These are phyloP conservation scores for Yamadazyma trypodendri DNA, from an alignment of 1,139 yeast genomes.

Conservation along the genomic window DNA sequence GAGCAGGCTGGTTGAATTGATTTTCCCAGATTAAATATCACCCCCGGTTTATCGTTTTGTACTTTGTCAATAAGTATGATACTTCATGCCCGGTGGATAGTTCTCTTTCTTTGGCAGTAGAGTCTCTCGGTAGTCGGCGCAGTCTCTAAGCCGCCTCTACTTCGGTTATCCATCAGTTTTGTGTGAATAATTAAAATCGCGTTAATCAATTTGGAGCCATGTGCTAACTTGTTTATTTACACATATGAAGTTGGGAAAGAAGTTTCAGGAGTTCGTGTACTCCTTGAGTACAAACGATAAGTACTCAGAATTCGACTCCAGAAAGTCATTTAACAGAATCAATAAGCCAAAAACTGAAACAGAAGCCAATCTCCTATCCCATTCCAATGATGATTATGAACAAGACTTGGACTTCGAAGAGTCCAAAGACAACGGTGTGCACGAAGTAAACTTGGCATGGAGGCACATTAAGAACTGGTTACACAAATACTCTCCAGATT, in stretches of 20 bases:
- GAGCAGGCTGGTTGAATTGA: constrained; percentile 19
- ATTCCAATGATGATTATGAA: constrained; percentile 20
- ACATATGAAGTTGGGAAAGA: constrained; percentile 29
- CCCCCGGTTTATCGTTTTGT: constrained; percentile 52
- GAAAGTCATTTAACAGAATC: constrained; percentile 46
- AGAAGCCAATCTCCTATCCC: constrained; percentile 32
- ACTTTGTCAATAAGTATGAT: constrained; percentile 39
- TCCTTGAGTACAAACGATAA: constrained; percentile 65
- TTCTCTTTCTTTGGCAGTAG: background rate
- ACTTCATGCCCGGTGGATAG: constrained; percentile 58
- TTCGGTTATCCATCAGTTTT: too few species aligned
- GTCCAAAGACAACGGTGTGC: constrained; percentile 47
- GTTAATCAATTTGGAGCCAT: background rate
- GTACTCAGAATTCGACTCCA: constrained; percentile 64
- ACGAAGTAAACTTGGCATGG: constrained; percentile 67
- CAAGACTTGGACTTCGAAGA: constrained; percentile 11
- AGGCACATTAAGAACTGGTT: constrained; percentile 67
- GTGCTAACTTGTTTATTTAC: background rate
- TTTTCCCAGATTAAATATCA: constrained; percentile 38
- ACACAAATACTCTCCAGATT: constrained; percentile 51
- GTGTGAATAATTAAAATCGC: too few species aligned
- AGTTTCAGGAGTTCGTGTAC: constrained; percentile 56
- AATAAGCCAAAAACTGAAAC: constrained; percentile 37
- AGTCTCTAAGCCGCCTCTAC: too few species aligned
- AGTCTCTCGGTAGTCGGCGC: background rate